Conservation (phyloP, 73 alveolate genomes). For the Symbiodinium natans region DNA sequence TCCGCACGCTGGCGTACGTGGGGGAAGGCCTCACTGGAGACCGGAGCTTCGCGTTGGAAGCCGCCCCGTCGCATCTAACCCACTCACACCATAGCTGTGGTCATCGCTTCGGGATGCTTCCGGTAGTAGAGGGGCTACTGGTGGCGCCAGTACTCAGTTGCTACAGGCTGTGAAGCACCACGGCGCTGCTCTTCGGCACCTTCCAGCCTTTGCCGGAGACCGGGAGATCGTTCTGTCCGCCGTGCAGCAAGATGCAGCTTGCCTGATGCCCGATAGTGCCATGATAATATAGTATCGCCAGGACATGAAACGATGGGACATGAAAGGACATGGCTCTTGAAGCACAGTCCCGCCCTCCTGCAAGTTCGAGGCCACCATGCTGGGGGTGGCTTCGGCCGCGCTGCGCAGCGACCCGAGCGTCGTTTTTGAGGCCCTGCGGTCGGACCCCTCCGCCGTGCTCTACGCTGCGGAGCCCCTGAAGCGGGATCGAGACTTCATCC, state of each 20-base stretch:
- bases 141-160: too few species aligned
- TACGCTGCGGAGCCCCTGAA: not conserved
- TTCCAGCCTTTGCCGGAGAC: not conserved
- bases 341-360: too few species aligned
- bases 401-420: not conserved
- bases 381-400: not conserved
- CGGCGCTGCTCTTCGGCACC: not conserved
- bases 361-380: not conserved
- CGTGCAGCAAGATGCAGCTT: not conserved
- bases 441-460: not conserved
- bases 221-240: conserved; percentile 16
- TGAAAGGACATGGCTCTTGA: too few species aligned
- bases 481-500: not conserved
- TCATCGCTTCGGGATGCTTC: too few species aligned
- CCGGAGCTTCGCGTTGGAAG: not conserved
- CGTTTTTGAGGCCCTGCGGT: not conserved
- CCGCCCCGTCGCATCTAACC: too few species aligned
- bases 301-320: too few species aligned
- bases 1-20: not conserved
- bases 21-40: not conserved
- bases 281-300: too few species aligned
- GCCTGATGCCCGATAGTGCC: too few species aligned
- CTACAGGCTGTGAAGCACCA: not conserved
- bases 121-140: too few species aligned
- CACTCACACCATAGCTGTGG: too few species aligned